Conservation (phyloP, 768 basidiomycete species). For the Serendipita indica region DNA sequence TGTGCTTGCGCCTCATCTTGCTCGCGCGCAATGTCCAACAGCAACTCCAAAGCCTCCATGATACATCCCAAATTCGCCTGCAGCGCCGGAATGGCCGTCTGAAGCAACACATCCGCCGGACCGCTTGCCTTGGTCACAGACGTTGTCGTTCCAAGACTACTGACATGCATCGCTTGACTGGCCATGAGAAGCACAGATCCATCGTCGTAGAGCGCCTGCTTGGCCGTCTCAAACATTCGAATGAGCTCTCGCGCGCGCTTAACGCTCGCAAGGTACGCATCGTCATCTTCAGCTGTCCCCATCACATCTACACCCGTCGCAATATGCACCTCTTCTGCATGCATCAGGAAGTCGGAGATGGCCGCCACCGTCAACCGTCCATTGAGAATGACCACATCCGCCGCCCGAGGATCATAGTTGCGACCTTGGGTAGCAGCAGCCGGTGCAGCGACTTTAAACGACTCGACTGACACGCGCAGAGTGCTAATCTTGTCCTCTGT, state of each 20-base stretch:
- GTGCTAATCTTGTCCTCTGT: slow-evolving; percentile 3
- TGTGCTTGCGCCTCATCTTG: slow-evolving; percentile 20
- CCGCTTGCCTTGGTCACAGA: slow-evolving; percentile 11
- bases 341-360: slow-evolving; percentile 42
- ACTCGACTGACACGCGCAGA: neutral
- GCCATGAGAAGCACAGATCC: slow-evolving; percentile 43
- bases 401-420: slow-evolving; percentile 16
- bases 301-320: slow-evolving; percentile 75
- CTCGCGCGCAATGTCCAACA: slow-evolving; percentile 9
- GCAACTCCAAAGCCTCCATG: slow-evolving; percentile 8
- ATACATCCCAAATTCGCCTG: neutral
- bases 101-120: slow-evolving; percentile 33
- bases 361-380: slow-evolving; percentile 40
- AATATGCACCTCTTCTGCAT: slow-evolving; percentile 57
- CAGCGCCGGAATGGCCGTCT: slow-evolving; percentile 9
- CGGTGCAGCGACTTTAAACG: neutral
- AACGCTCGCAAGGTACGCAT: slow-evolving; percentile 47
- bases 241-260: slow-evolving; percentile 52
- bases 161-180: slow-evolving; percentile 30
- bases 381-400: slow-evolving; percentile 15
- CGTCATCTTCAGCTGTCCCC: slow-evolving; percentile 30
- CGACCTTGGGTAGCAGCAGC: neutral
- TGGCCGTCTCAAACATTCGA: slow-evolving; percentile 49
- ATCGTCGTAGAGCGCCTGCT: slow-evolving; percentile 67
- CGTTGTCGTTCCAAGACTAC: slow-evolving; percentile 21